A percentile compares a stretch with the other conserved stretches of the same genome.
Evolutionary conservation across 768 basidiomycete species (phyloP).

Genomic region (Suillus luteus): DNA sequence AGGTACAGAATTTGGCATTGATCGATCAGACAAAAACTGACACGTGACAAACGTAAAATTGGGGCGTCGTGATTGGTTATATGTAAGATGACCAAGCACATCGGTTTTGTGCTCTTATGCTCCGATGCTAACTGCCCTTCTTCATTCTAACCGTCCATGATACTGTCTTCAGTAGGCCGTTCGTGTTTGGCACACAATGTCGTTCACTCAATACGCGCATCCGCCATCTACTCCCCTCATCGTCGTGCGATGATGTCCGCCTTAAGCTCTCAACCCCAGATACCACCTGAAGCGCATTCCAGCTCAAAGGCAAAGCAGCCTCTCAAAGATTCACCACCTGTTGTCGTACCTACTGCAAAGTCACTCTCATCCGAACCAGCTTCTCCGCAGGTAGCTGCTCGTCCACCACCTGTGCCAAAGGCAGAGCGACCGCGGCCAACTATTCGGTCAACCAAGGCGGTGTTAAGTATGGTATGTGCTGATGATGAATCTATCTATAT

Average conservation of each 20-base stretch:
- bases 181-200: constrained; percentile 4
- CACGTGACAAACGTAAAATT: background rate
- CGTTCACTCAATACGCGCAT: background rate
- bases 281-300: constrained; percentile 21
- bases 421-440: constrained; percentile 63
- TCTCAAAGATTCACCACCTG: constrained; percentile 50
- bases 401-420: constrained; percentile 70
- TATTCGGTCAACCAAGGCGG: constrained; percentile 74
- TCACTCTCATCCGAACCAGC: constrained; percentile 58
- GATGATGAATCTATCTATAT: constrained; percentile 5
- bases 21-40: background rate
- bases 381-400: constrained; percentile 71
- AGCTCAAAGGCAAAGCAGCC: constrained; percentile 16
- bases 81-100: constrained; percentile 3
- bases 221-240: constrained; percentile 19
- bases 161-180: constrained; percentile 2
- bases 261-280: constrained; percentile 40
- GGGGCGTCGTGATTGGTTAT: background rate
- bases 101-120: background rate
- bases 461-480: constrained; percentile 65
- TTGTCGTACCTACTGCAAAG: constrained; percentile 48
- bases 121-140: background rate
- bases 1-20: background rate
- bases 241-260: constrained; percentile 73
- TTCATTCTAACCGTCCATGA: background rate